A percentile compares a stretch with the other conserved stretches of the same genome.
Conservation (phyloP, 2,329 filamentous ascomycete species). For the Didymella arachidicola region DNA sequence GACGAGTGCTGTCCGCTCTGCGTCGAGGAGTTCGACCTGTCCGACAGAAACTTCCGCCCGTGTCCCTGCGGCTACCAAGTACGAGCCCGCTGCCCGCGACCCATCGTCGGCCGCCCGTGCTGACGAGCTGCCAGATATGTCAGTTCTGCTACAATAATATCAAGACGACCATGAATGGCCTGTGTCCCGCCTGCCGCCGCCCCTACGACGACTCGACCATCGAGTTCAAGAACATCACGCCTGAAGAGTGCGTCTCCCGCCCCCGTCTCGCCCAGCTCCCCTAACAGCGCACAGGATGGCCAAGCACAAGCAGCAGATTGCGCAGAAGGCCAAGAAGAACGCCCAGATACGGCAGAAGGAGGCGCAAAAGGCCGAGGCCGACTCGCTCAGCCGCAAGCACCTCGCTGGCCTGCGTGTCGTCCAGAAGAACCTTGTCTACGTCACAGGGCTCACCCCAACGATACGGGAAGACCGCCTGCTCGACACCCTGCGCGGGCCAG, state of each 20-base stretch:
- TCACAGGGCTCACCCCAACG: slow-evolving; percentile 90
- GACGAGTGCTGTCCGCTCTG: slow-evolving; percentile 82
- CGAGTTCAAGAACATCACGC: slow-evolving; percentile 92
- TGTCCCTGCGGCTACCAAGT: slow-evolving; percentile 99
- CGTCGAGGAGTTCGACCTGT: slow-evolving; percentile 98
- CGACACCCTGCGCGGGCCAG: slow-evolving; percentile 84
- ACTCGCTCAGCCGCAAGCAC: slow-evolving; percentile 94
- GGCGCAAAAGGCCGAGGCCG: slow-evolving; percentile 93
- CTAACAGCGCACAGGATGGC: slow-evolving; percentile 64
- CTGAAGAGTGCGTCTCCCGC: slow-evolving; percentile 78
- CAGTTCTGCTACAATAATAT: slow-evolving; percentile 99
- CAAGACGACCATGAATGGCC: slow-evolving; percentile 95
- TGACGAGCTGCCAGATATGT: slow-evolving; percentile 70
- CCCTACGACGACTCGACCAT: slow-evolving; percentile 98
- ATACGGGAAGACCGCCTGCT: slow-evolving; percentile 92
- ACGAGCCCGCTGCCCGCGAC: slow-evolving; percentile 44
- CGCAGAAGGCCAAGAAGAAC: slow-evolving; percentile 89
- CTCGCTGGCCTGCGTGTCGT: slow-evolving; percentile 94
- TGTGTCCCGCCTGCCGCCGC: slow-evolving; percentile 95
- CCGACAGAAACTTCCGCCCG: slow-evolving; percentile 94
- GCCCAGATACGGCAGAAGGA: slow-evolving; percentile 91
- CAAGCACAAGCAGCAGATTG: slow-evolving; percentile 76
- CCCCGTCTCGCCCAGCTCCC: slow-evolving; percentile 19
- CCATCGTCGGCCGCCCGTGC: slow-evolving; percentile 25
- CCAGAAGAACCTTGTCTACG: slow-evolving; percentile 98